These are phyloP conservation scores for Vicia faba DNA, from an alignment of 306 rosid species.

Conservation along the genomic window DNA sequence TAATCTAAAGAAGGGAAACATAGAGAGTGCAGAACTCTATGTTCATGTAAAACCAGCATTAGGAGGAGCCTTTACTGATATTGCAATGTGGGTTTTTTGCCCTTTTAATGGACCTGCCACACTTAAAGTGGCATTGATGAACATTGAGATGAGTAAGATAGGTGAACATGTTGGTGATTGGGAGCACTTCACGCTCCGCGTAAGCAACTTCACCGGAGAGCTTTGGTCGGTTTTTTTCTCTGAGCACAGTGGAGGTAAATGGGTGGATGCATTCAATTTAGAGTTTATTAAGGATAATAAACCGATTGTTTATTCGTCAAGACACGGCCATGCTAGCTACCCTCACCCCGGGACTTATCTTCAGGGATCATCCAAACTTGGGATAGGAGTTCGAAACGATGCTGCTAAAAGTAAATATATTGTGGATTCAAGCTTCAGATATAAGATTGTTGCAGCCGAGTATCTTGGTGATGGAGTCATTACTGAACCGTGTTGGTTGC, in stretches of 20 bases:
- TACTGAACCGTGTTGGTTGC: conserved; percentile 90
- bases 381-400: conserved; percentile 81
- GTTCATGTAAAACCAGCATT: conserved; percentile 90
- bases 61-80: conserved; percentile 89
- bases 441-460: conserved; percentile 79
- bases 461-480: conserved; percentile 71
- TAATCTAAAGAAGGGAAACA: conserved; percentile 58
- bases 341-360: conserved; percentile 82
- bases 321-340: conserved; percentile 85
- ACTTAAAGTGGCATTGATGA: conserved; percentile 65
- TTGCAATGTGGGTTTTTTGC: conserved; percentile 92
- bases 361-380: conserved; percentile 77
- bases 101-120: conserved; percentile 92
- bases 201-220: conserved; percentile 87
- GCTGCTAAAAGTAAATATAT: conserved; percentile 62
- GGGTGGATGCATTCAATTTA: conserved; percentile 72
- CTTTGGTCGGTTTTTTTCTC: conserved; percentile 85
- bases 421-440: conserved; percentile 73
- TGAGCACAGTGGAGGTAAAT: conserved; percentile 86
- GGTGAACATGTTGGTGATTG: conserved; percentile 94
- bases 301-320: conserved; percentile 82
- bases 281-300: conserved; percentile 75
- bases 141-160: conserved; percentile 66
- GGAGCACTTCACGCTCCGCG: conserved; percentile 95
- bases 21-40: conserved; percentile 72